Conservation (phyloP, 148 eudicot species). For the Rhododendron griersonianum region DNA sequence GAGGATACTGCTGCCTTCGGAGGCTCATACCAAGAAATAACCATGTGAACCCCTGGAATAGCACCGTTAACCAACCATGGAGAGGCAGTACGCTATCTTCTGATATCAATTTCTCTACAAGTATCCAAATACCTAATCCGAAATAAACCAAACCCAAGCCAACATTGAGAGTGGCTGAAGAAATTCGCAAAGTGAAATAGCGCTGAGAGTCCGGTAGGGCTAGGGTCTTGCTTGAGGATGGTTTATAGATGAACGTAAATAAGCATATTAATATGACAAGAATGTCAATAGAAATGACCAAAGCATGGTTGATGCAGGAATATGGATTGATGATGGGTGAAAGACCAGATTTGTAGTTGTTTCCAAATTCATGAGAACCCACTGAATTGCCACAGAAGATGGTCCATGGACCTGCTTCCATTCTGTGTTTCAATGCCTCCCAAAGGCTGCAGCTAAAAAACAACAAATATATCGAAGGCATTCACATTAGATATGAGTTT, state of each 20-base stretch:
- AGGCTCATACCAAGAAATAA: slow-evolving; percentile 22
- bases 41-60: slow-evolving; percentile 34
- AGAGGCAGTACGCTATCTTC: slow-evolving; percentile 19
- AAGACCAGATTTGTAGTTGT: slow-evolving; percentile 6
- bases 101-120: slow-evolving; percentile 12
- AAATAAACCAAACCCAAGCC: slow-evolving; percentile 25
- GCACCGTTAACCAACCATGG: slow-evolving; percentile 27
- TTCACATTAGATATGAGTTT: background rate
- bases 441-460: too few relatives aligned
- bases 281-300: slow-evolving; percentile 16
- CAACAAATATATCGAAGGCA: too few relatives aligned
- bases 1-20: background rate
- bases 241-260: slow-evolving; percentile 3
- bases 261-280: slow-evolving; percentile 12
- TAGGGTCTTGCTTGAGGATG: background rate
- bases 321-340: slow-evolving; percentile 10
- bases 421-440: background rate
- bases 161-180: slow-evolving; percentile 20
- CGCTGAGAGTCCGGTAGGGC: background rate
- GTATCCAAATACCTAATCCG: slow-evolving; percentile 19
- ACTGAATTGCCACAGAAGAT: slow-evolving; percentile 20
- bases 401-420: slow-evolving; percentile 3
- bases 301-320: slow-evolving; percentile 25
- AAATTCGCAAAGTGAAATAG: background rate
- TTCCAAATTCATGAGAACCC: background rate